Evolutionary conservation across 768 basidiomycete species (phyloP), one percentile per base, ranked within the genome.

Genomic region (Coprinopsis sp.): DNA sequence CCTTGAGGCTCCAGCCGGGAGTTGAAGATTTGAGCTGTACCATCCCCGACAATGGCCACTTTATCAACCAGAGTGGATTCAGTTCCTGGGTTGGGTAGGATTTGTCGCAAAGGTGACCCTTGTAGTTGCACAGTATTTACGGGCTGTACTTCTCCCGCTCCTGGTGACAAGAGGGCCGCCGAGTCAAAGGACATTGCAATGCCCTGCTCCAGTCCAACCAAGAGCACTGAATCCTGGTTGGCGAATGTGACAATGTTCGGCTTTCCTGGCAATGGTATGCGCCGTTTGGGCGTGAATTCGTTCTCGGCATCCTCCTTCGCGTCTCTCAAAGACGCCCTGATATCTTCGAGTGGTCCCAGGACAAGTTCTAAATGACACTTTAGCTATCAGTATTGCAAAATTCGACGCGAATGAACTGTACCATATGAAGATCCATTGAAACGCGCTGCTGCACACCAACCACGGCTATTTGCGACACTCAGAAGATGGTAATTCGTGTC

Each of bases 401-500:
- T 37, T 28, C 43, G 16, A 44, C 6, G 24, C 23, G 34, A 44
- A 16, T 23, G 18, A 6, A 27, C 51, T 70, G 34, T 46, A 78
- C 78, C 59, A 49, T 60, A 64, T 47, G 67, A 69, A 48, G 63
- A 54, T 42, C 64, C 54, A 43, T 63, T 56, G 39, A 64, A 56
- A 34, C 55, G 71, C 8, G 78, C 74, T 25, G 85, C 84, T 37
- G 77, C 82, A 62, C 89, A 90, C 79, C 81, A 89, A 23, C 79
- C 82, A 51, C 69, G 74, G 11, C 68, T 63, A 57, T 82, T 85
- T 2, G 81, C 72, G 2, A 76, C 68, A 3, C 79, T 73, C 53
- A 91, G 77, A 14, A 84, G 67, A 44, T 64, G 72, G 31, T 74
- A 78, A 6, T 55, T 48, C 37, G 56, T 63, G 21, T 73, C 70